phyloP scores from a whole-genome alignment of 306 rosid genomes.

The Quercus wislizeni region DNA sequence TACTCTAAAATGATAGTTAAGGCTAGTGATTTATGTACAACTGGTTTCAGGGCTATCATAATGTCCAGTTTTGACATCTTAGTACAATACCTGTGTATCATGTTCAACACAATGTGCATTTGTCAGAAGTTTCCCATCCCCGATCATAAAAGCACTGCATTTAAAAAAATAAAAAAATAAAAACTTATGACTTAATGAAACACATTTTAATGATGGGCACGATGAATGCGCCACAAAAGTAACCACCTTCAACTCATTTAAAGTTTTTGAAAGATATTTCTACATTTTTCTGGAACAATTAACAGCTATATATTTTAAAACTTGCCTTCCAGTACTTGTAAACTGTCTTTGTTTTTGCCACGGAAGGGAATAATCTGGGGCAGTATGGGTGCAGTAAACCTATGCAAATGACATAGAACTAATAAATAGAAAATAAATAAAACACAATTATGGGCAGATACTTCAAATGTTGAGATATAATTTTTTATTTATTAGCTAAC shows the following conservation, averaged over 20 bases:
- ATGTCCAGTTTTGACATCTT: slow-evolving; percentile 15
- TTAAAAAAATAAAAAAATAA: not conserved
- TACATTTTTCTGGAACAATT: slow-evolving; percentile 6
- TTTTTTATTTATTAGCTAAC: too few relatives aligned
- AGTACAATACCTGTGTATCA: slow-evolving; percentile 72
- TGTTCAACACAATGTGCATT: slow-evolving; percentile 99
- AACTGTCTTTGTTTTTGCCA: slow-evolving; percentile 98
- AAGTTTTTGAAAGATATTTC: not conserved
- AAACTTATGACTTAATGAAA: not conserved
- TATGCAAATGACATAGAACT: slow-evolving; percentile 24
- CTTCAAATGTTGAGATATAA: not conserved
- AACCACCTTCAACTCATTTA: not conserved
- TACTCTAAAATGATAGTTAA: too few relatives aligned
- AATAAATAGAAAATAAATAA: slow-evolving; percentile 10
- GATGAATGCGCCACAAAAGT: not conserved
- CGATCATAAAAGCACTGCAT: slow-evolving; percentile 97
- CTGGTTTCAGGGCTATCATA: not conserved
- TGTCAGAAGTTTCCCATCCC: slow-evolving; percentile 78
- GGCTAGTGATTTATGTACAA: not conserved
- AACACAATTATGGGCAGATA: slow-evolving; percentile 1
- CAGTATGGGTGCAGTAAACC: slow-evolving; percentile 98
- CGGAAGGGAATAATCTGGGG: slow-evolving; percentile 97
- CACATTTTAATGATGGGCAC: not conserved
- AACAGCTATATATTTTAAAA: slow-evolving; percentile 27
- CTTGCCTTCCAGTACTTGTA: slow-evolving; percentile 97